These are phyloP conservation scores for Stramenopiles sp. DNA, from an alignment of 352 stramenopile genomes.

Conservation along the genomic window DNA sequence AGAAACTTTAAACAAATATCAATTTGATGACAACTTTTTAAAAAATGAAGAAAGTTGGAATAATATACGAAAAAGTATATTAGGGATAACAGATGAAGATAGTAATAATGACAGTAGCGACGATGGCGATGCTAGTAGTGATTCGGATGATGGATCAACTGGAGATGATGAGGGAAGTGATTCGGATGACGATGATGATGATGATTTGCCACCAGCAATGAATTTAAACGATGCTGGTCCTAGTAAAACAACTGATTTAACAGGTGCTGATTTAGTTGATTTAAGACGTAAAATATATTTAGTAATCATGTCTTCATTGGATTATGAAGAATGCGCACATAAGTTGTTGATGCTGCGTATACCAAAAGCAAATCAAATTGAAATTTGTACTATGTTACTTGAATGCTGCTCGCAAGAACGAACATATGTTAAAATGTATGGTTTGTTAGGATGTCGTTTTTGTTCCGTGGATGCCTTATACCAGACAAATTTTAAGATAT, in stretches of 20 bases:
- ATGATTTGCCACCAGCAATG: no score
- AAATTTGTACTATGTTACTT: conserved; percentile 97
- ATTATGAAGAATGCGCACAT: conserved; percentile 95
- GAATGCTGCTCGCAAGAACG: conserved; percentile 95
- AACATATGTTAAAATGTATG: conserved; percentile 52
- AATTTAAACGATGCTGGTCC: no score
- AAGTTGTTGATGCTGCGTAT: conserved; percentile 96
- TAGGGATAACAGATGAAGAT: conserved; percentile 42
- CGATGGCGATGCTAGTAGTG: conserved; percentile 14
- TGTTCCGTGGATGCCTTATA: conserved; percentile 85
- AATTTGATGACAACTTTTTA: conserved; percentile 73
- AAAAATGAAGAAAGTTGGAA: conserved; percentile 89
- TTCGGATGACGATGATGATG: conserved; percentile 34
- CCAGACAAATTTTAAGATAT: conserved; percentile 77
- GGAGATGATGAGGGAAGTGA: conserved; percentile 24
- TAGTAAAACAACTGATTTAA: conserved; percentile 67
- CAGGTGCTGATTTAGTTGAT: conserved; percentile 90
- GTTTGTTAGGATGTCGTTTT: conserved; percentile 83
- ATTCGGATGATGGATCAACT: conserved; percentile 43
- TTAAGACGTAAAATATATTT: conserved; percentile 94
- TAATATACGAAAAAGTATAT: conserved; percentile 83
- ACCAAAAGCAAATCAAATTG: conserved; percentile 74
- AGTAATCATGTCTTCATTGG: conserved; percentile 97
- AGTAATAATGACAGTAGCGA: conserved; percentile 3
- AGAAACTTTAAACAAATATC: conserved; percentile 86